These are phyloP conservation scores for Filobasidium uniguttulatum DNA, from an alignment of 1,284 basidiomycete genomes.

Conservation along the genomic window DNA sequence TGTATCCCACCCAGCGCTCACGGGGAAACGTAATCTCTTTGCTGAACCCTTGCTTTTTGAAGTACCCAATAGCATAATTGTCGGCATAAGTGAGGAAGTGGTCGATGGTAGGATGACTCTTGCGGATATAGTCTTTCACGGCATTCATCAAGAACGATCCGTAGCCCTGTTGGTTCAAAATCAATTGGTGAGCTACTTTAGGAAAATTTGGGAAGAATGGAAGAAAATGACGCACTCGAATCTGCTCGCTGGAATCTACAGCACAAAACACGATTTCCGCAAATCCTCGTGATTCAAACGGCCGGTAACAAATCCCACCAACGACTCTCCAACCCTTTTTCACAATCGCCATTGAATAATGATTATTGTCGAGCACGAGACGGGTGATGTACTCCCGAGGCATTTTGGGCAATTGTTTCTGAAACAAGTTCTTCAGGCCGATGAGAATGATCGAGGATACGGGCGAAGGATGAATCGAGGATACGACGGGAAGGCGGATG, in stretches of 20 bases:
- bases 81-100: constrained; percentile 97
- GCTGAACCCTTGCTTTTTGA: constrained; percentile 97
- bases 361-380: constrained; percentile 84
- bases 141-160: constrained; percentile 99
- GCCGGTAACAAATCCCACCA: constrained; percentile 93
- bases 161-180: constrained; percentile 79
- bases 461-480: constrained; percentile 60
- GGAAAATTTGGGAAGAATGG: not conserved
- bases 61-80: constrained; percentile 98
- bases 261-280: constrained; percentile 99
- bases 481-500: constrained; percentile 73
- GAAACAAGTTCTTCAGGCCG: constrained; percentile 90
- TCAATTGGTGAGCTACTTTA: too few relatives aligned
- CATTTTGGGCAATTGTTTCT: constrained; percentile 97
- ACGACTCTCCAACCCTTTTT: constrained; percentile 93
- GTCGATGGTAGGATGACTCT: constrained; percentile 65
- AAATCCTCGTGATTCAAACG: constrained; percentile 87
- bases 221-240: constrained; percentile 53
- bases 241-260: constrained; percentile 89
- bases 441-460: constrained; percentile 74
- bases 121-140: constrained; percentile 83
- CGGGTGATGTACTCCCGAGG: constrained; percentile 96
- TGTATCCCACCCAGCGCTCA: constrained; percentile 93
- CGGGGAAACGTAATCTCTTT: constrained; percentile 89
- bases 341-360: constrained; percentile 83